phyloP scores from a whole-genome alignment of 257 asterid species.

The Oldenlandia corymbosa region DNA sequence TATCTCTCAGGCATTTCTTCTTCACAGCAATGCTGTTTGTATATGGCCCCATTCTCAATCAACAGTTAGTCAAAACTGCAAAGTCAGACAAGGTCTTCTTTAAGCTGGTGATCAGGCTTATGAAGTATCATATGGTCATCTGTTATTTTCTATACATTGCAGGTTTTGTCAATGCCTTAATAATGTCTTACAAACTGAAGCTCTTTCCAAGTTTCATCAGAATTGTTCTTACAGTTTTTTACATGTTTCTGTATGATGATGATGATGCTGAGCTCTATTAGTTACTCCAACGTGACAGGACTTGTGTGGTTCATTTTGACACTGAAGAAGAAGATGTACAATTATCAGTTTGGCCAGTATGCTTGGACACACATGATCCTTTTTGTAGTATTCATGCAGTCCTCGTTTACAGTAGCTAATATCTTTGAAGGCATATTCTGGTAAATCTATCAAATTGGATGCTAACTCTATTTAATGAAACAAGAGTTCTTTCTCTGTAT shows the following conservation, averaged over 20 bases:
- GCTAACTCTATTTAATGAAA: neutral
- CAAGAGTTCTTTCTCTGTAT: neutral
- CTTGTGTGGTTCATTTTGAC: slow-evolving; percentile 64
- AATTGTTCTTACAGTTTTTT: neutral
- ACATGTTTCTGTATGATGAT: neutral
- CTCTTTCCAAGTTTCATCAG: neutral
- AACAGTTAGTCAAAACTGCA: slow-evolving; percentile 46
- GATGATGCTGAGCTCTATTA: neutral
- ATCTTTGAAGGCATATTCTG: slow-evolving; percentile 72
- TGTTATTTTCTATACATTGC: slow-evolving; percentile 60
- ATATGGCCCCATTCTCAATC: slow-evolving; percentile 55
- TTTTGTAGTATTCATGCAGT: slow-evolving; percentile 59
- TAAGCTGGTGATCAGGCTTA: slow-evolving; percentile 41
- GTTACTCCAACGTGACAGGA: slow-evolving; percentile 27
- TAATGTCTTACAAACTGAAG: neutral
- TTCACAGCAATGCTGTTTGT: slow-evolving; percentile 69
- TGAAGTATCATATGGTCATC: slow-evolving; percentile 63
- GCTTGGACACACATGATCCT: slow-evolving; percentile 80
- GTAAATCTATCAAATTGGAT: slow-evolving; percentile 18
- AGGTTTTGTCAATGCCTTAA: slow-evolving; percentile 33
- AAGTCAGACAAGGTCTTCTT: slow-evolving; percentile 46
- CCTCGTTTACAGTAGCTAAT: slow-evolving; percentile 64
- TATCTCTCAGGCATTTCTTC: slow-evolving; percentile 56
- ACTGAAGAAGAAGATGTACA: slow-evolving; percentile 58
- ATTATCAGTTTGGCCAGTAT: slow-evolving; percentile 64